Conservation (phyloP, 495 filamentous ascomycete species). For the Filosporella fistucella region DNA sequence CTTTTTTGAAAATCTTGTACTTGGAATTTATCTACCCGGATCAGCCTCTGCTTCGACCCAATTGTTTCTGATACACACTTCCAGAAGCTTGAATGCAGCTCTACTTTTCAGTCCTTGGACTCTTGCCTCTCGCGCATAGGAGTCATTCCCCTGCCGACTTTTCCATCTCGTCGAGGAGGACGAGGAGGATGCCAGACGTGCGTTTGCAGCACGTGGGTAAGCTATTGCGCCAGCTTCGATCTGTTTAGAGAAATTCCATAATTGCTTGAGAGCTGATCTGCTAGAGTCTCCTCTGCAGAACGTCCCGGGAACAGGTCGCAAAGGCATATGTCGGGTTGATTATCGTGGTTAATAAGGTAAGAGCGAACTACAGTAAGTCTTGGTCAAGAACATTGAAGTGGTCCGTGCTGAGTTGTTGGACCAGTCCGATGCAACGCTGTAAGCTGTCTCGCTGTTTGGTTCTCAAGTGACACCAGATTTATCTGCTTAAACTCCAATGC, state of each 20-base stretch:
- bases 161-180: slow-evolving; percentile 82
- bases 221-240: not conserved
- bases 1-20: slow-evolving; percentile 68
- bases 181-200: slow-evolving; percentile 11
- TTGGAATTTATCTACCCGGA: slow-evolving; percentile 66
- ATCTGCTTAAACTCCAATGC: too few relatives aligned
- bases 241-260: not conserved
- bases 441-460: too few relatives aligned
- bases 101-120: slow-evolving; percentile 78
- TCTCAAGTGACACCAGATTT: too few relatives aligned
- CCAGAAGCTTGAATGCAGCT: slow-evolving; percentile 87
- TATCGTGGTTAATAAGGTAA: too few relatives aligned
- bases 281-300: not conserved
- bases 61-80: slow-evolving; percentile 39
- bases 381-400: too few relatives aligned
- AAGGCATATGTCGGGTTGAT: slow-evolving; percentile 19
- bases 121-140: slow-evolving; percentile 63
- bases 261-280: not conserved
- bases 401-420: too few relatives aligned
- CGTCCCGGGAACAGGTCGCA: slow-evolving; percentile 11
- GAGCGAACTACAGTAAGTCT: too few relatives aligned
- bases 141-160: slow-evolving; percentile 66
- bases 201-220: not conserved
- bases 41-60: slow-evolving; percentile 3
- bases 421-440: too few relatives aligned